These are phyloP conservation scores for Skeletonema potamos DNA, from an alignment of 108 stramenopile genomes.

Conservation along the genomic window DNA sequence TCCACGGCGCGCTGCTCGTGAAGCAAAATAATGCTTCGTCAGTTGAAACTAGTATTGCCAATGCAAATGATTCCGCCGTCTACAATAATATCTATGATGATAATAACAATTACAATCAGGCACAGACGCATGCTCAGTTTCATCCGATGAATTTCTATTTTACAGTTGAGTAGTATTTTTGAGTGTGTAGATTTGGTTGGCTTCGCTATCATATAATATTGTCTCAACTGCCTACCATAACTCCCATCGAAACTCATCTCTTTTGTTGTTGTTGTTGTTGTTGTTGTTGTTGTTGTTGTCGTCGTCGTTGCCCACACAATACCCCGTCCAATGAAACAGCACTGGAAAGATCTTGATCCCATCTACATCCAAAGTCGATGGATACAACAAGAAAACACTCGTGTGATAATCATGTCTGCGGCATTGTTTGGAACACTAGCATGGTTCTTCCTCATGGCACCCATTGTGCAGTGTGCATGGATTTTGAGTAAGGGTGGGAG, in stretches of 20 bases:
- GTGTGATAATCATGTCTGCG: slow-evolving; percentile 22
- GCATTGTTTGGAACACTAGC: slow-evolving; percentile 53
- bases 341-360: slow-evolving; percentile 59
- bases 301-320: no score
- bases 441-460: slow-evolving; percentile 66
- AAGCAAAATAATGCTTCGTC: background rate
- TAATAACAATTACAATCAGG: background rate
- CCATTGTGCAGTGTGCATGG: slow-evolving; percentile 72
- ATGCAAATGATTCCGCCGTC: background rate
- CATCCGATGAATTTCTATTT: background rate
- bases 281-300: no score
- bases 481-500: slow-evolving; percentile 55
- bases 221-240: no score
- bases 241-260: no score
- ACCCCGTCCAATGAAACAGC: no score
- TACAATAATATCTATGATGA: background rate
- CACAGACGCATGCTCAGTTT: background rate
- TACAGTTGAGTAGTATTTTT: background rate
- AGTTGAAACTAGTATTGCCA: background rate
- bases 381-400: slow-evolving; percentile 9
- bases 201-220: no score
- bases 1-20: slow-evolving; percentile 7
- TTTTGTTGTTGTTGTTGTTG: no score
- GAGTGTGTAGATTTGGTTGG: no score
- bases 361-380: slow-evolving; percentile 59